These are phyloP conservation scores for Lichenothelia convexa DNA, from an alignment of 495 filamentous ascomycete genomes.

Conservation along the genomic window DNA sequence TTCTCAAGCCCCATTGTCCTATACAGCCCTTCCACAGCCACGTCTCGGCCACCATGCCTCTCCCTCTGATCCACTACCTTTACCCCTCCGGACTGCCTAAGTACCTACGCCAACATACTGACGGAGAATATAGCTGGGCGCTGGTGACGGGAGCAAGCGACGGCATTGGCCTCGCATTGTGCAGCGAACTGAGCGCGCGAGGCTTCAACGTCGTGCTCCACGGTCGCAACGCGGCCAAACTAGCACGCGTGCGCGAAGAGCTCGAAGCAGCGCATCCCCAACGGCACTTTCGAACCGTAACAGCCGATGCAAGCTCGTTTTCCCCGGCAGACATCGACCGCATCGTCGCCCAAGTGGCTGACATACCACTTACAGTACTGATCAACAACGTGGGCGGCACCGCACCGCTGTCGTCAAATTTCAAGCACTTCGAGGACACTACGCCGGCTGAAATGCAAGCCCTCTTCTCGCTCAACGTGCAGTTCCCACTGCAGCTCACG, in stretches of 20 bases:
- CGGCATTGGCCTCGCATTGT: conserved; percentile 34
- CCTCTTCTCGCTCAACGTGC: conserved; percentile 11
- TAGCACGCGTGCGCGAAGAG: conserved; percentile 16
- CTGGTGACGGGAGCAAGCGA: conserved; percentile 41
- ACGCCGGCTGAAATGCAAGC: conserved; percentile 8
- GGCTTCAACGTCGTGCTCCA: conserved; percentile 43
- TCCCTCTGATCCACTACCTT: too few species aligned
- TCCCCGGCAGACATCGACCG: conserved; percentile 5
- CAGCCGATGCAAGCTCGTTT: conserved; percentile 19
- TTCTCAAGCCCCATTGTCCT: too few species aligned
- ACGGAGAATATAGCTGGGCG: too few species aligned
- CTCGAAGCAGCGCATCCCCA: conserved; percentile 20
- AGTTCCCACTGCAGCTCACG: conserved; percentile 24
- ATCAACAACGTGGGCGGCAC: conserved; percentile 33
- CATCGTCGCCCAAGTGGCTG: too few species aligned
- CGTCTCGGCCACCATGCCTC: too few species aligned
- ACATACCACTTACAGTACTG: conserved; percentile 21
- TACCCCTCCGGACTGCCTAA: too few species aligned
- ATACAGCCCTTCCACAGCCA: too few species aligned
- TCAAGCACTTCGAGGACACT: conserved; percentile 11
- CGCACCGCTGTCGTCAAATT: conserved; percentile 4
- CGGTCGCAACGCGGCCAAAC: conserved; percentile 32
- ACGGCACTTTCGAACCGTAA: conserved; percentile 11
- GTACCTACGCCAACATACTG: too few species aligned
- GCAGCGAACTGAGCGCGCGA: conserved; percentile 7